Evolutionary conservation across 2,329 filamentous ascomycete species (phyloP).

Genomic region (Cordyceps farinosa): DNA sequence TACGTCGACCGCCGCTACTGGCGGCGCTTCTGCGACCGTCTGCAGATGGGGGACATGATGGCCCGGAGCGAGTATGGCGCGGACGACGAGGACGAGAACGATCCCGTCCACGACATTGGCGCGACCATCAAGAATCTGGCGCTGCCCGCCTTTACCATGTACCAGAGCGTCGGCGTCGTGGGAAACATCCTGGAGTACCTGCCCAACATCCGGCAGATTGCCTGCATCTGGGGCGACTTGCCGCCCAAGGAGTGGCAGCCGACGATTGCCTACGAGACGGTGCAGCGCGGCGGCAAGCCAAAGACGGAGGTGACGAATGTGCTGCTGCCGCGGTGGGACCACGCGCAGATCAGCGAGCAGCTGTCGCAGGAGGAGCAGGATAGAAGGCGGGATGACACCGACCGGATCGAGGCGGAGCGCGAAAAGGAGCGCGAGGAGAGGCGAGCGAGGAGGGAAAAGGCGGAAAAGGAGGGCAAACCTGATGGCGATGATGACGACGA

Average conservation of each 20-base stretch:
- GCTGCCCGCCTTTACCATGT: slow-evolving; percentile 27
- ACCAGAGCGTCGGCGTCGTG: slow-evolving; percentile 24
- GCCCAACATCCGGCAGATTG: slow-evolving; percentile 23
- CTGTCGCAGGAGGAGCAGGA: slow-evolving; percentile 5
- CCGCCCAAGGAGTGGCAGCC: slow-evolving; percentile 16
- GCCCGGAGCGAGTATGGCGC: neutral
- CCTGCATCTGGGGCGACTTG: slow-evolving; percentile 25
- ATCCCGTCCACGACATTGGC: slow-evolving; percentile 13
- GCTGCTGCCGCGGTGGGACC: slow-evolving; percentile 12
- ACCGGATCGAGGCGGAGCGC: slow-evolving; percentile 8
- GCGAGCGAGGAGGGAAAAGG: neutral
- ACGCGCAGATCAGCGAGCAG: slow-evolving; percentile 1
- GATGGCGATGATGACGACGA: neutral
- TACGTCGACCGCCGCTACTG: slow-evolving; percentile 14
- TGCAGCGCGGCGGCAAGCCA: neutral
- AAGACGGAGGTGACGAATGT: slow-evolving; percentile 8
- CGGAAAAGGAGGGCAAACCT: neutral
- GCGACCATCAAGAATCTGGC: slow-evolving; percentile 23
- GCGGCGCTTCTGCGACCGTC: slow-evolving; percentile 12
- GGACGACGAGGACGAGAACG: neutral
- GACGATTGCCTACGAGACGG: neutral
- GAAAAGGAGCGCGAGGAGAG: neutral
- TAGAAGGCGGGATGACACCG: neutral
- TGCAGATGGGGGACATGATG: slow-evolving; percentile 1
- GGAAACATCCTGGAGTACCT: slow-evolving; percentile 18